Percentiles rank a stretch among this genome's conserved stretches.
Evolutionary conservation across 2,329 filamentous ascomycete species (phyloP).

Genomic region (Fusarium setosum): DNA sequence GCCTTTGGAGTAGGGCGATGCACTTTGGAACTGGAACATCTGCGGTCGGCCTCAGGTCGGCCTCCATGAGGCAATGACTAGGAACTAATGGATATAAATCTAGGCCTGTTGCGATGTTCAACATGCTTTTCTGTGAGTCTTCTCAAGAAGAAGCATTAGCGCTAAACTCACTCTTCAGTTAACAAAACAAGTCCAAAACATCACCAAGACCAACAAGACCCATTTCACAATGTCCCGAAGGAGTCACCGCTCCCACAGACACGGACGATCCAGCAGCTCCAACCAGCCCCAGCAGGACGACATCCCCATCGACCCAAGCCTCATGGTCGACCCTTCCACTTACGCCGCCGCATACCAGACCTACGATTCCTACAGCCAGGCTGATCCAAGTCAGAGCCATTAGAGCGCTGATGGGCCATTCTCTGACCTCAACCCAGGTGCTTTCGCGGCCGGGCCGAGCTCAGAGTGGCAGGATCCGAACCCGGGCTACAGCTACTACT

Average conservation of each 20-base stretch:
- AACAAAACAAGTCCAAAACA: not conserved
- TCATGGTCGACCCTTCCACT: not conserved
- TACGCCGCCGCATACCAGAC: not conserved
- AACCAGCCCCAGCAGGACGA: slow-evolving; percentile 21
- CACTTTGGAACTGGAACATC: not conserved
- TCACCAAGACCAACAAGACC: not conserved
- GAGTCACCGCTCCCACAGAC: slow-evolving; percentile 20
- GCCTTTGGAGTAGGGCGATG: not conserved
- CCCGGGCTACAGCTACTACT: not conserved
- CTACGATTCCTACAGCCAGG: slow-evolving; percentile 12
- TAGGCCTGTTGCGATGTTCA: not conserved
- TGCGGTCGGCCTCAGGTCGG: slow-evolving; percentile 13
- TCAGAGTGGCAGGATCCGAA: slow-evolving; percentile 26
- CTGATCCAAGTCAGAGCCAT: slow-evolving; percentile 32
- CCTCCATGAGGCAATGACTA: slow-evolving; percentile 1
- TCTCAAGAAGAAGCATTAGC: not conserved
- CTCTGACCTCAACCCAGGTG: slow-evolving; percentile 19
- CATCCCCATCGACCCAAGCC: slow-evolving; percentile 18
- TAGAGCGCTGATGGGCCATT: slow-evolving; percentile 30
- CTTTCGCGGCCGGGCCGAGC: slow-evolving; percentile 10
- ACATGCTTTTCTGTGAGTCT: not conserved
- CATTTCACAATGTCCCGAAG: slow-evolving; percentile 28
- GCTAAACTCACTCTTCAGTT: not conserved
- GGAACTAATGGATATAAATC: slow-evolving; percentile 3
- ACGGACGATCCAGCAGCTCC: slow-evolving; percentile 17